Conservation (phyloP, 2,329 filamentous ascomycete genomes). For the Fusarium tuaranense region DNA sequence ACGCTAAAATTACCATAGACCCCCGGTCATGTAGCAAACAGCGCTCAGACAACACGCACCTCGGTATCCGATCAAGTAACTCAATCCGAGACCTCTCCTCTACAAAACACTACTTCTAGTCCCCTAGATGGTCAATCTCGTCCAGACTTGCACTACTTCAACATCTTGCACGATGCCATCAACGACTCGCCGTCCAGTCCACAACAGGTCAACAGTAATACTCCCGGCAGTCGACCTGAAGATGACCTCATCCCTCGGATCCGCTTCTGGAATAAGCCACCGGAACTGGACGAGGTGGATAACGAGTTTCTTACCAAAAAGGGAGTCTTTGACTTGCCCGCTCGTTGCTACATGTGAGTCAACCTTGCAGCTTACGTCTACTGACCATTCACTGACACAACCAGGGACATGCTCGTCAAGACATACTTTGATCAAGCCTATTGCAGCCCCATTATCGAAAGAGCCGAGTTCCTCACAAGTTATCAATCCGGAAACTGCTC, state of each 20-base stretch:
- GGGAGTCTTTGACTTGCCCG: conserved; percentile 31
- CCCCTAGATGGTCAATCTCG: background rate
- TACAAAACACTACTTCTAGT: background rate
- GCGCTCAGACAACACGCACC: background rate
- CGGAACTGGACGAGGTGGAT: conserved; percentile 15
- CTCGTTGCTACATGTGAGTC: conserved; percentile 8
- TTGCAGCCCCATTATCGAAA: conserved; percentile 20
- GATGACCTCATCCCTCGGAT: conserved; percentile 5
- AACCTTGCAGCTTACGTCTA: background rate
- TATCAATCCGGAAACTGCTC: conserved; percentile 20
- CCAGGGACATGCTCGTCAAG: conserved; percentile 21
- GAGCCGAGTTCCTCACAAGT: conserved; percentile 13
- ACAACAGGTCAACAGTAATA: background rate
- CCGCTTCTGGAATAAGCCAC: conserved; percentile 13
- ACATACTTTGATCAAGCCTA: conserved; percentile 30
- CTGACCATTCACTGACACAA: background rate
- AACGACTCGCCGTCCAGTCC: accelerated
- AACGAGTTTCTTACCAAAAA: conserved; percentile 34
- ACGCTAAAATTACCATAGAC: background rate
- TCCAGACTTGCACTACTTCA: conserved; percentile 27
- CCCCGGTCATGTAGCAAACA: background rate
- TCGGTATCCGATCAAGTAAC: background rate
- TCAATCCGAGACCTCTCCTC: background rate
- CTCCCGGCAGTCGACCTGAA: background rate
- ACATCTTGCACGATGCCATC: conserved; percentile 28